Base-by-base conservation (phyloP, 805 yeast species). In the Metschnikowia peoriensis region DNA sequence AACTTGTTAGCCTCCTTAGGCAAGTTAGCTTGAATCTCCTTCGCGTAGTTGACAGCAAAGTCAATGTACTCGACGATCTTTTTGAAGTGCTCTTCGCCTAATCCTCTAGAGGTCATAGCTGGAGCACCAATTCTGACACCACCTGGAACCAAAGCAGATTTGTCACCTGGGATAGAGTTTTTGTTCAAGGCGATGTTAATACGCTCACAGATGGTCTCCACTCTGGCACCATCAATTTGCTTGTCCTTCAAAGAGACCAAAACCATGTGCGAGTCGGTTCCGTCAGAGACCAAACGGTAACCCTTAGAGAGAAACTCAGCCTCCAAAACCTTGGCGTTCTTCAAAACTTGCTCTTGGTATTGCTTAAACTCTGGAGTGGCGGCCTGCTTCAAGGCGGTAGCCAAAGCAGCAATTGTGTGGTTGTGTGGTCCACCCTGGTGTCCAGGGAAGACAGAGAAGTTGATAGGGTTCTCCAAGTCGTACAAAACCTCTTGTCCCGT, bases 401-500 rank as follows among this genome's bases (percentile, higher is more conserved):
- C 97, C 66, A 94, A 78, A 37, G 98, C 99, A 62, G 97, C 87
- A 70, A 94, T 94, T 61, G 99, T 94, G 78, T 94, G 99, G 81
- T 94, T 94, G 78, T 94, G 98, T 65, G 99, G 99, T 71, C 99
- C 99, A 80, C 99, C 99, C 80, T 94, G 99, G 76, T 94, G 99
- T 62, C 97, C 99, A 66, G 99, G 99, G 93, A 94, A 94, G 50
- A 94, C 99, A 9, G 97, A 91, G 74, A 94, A 94, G 82, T 94
- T 94, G 76, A 94, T 92, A 71, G 89, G 89, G 73, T 84, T 86
- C 76, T 94, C 98, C 72, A 94, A 84, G 65, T 94, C 97, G 74
- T 92, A 94, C 53, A 79, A 76, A 53, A 90, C 78, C 75, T 91
- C 97, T 77, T 90, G 89, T 66, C 98, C 98, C 65, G 90, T 88